Evolutionary conservation across 352 stramenopile genomes (phyloP).

Genomic region (Aphanomyces stellatus): DNA sequence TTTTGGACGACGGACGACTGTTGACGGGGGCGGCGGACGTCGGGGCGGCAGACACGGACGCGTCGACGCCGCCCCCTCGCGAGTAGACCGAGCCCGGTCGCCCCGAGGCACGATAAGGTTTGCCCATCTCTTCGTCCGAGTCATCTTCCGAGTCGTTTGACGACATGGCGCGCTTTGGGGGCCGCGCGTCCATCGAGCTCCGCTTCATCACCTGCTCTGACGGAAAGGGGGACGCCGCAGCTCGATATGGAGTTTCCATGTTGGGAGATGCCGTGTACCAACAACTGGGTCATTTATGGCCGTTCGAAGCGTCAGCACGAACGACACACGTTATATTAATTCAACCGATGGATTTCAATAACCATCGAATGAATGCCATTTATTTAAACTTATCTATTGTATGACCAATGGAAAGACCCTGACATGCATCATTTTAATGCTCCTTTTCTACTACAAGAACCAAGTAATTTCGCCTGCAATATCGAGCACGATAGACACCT

Average conservation of each 20-base stretch:
- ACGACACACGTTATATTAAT: not conserved
- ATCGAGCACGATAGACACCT: too few relatives aligned
- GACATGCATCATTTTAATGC: too few relatives aligned
- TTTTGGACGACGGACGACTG: not conserved
- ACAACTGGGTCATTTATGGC: not conserved
- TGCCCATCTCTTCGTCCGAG: not conserved
- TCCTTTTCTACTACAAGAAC: too few relatives aligned
- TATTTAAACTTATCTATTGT: not conserved
- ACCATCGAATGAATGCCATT: not conserved
- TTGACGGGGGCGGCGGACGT: not conserved
- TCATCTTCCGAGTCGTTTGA: constrained; percentile 15
- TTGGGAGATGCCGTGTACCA: not conserved
- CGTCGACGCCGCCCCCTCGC: not conserved
- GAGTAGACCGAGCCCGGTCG: not conserved
- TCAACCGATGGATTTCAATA: too few relatives aligned
- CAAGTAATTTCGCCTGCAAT: too few relatives aligned
- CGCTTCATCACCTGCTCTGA: not conserved
- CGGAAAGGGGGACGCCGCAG: not conserved
- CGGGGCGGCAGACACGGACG: not conserved
- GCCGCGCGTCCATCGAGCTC: not conserved
- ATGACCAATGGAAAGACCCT: too few relatives aligned
- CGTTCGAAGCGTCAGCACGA: not conserved
- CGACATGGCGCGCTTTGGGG: not conserved
- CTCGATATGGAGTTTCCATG: not conserved
- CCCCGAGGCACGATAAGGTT: not conserved